Conservation (phyloP, 129 eudicot species). For the Rutidosis leptorrhynchoides region DNA sequence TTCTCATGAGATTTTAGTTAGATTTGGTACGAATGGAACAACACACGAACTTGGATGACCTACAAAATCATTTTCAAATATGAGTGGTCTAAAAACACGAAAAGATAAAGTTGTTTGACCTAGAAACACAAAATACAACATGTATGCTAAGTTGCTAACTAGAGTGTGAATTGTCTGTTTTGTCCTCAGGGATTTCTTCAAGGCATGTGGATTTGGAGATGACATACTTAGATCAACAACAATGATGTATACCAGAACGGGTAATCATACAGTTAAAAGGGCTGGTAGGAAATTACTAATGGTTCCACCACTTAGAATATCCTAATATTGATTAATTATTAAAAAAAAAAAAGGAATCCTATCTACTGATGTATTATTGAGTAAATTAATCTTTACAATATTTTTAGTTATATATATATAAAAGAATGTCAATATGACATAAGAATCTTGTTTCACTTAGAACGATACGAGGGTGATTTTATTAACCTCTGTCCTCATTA, state of each 20-base stretch:
- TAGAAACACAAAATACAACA: no score
- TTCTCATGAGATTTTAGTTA: no score
- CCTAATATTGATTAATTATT: slow-evolving; percentile 21
- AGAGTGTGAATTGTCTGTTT: slow-evolving; percentile 14
- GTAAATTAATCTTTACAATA: neutral
- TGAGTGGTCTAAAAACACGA: no score
- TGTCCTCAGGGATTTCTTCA: slow-evolving; percentile 62
- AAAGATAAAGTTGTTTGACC: no score
- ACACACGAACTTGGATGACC: no score
- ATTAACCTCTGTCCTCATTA: neutral
- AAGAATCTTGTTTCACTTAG: neutral
- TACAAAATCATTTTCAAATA: no score
- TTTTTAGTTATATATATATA: neutral
- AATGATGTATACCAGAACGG: slow-evolving; percentile 73
- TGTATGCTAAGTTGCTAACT: neutral
- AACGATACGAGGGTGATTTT: neutral
- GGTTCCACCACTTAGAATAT: slow-evolving; percentile 55
- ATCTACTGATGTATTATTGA: neutral
- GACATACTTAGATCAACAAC: slow-evolving; percentile 85
- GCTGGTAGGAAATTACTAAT: slow-evolving; percentile 72
- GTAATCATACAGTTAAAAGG: slow-evolving; percentile 29
- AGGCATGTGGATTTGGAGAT: slow-evolving; percentile 90
- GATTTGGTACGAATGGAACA: no score
- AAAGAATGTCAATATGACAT: neutral
- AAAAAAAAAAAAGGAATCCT: neutral